A percentile compares a stretch with the other conserved stretches of the same genome.
Conservation (phyloP, 148 eudicot genomes). For the Nepenthes gracilis region DNA sequence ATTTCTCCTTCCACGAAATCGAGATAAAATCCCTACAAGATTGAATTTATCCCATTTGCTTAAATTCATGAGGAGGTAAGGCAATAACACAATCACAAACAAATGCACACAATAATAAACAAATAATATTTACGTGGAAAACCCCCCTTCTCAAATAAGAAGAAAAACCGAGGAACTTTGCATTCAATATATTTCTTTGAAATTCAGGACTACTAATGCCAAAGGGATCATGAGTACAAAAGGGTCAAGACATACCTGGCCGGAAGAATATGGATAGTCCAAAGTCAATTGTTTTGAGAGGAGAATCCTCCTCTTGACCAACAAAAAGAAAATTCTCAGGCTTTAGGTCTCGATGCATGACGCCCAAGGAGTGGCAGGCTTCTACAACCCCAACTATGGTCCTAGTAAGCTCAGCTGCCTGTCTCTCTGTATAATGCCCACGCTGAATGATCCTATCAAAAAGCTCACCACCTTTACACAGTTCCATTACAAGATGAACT, state of each 20-base stretch:
- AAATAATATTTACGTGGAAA: no score
- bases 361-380: constrained; percentile 52
- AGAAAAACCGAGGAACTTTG: no score
- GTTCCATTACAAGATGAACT: constrained; percentile 50
- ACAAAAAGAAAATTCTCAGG: constrained; percentile 51
- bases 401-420: constrained; percentile 54
- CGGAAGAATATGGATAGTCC: constrained; percentile 49
- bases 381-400: constrained; percentile 44
- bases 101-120: no score
- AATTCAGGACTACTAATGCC: background rate
- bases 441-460: constrained; percentile 48
- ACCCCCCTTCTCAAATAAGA: no score
- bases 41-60: no score
- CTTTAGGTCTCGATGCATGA: constrained; percentile 10
- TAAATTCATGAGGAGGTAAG: no score
- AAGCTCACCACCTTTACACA: constrained; percentile 50
- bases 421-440: constrained; percentile 41
- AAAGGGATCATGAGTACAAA: background rate
- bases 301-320: constrained; percentile 36
- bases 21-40: no score
- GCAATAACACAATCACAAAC: no score
- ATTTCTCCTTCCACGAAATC: no score
- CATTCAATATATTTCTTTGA: no score
- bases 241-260: constrained; percentile 21
- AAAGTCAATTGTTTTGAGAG: constrained; percentile 47